Evolutionary conservation across 331 rosid species (phyloP).

Genomic region (Erythrophleum ivorense): DNA sequence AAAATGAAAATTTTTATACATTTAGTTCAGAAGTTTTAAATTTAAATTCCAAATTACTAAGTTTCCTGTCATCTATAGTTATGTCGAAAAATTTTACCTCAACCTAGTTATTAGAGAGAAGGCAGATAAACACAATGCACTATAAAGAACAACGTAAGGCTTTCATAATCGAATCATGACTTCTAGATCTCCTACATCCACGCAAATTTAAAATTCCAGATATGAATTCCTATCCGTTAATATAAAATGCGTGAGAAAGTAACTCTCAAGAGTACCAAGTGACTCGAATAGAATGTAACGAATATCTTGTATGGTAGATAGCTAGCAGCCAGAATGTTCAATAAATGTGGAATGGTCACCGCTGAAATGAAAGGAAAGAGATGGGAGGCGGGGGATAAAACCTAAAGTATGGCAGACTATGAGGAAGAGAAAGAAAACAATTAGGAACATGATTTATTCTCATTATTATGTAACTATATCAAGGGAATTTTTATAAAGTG

Average conservation of each 20-base stretch:
- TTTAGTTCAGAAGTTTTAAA: background rate
- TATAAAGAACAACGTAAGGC: slow-evolving; percentile 1
- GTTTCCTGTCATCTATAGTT: background rate
- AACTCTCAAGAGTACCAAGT: slow-evolving; percentile 6
- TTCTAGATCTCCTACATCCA: background rate
- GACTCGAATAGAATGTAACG: slow-evolving; percentile 13
- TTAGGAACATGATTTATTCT: background rate
- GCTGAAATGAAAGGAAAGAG: background rate
- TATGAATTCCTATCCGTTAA: slow-evolving; percentile 8
- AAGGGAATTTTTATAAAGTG: background rate
- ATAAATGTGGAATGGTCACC: background rate
- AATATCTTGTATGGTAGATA: slow-evolving; percentile 22
- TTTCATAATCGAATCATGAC: background rate
- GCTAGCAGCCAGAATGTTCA: slow-evolving; percentile 24
- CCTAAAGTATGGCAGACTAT: background rate
- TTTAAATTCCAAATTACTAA: slow-evolving; percentile 3
- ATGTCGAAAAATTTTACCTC: background rate
- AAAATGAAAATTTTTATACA: background rate
- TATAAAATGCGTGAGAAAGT: background rate
- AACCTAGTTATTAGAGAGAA: background rate
- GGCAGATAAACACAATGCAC: background rate
- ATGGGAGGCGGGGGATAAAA: background rate
- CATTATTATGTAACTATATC: background rate
- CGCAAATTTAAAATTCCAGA: slow-evolving; percentile 26
- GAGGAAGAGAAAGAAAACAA: background rate